phyloP scores from a whole-genome alignment of 345 rosid species.

The Zanthoxylum bungeanum region DNA sequence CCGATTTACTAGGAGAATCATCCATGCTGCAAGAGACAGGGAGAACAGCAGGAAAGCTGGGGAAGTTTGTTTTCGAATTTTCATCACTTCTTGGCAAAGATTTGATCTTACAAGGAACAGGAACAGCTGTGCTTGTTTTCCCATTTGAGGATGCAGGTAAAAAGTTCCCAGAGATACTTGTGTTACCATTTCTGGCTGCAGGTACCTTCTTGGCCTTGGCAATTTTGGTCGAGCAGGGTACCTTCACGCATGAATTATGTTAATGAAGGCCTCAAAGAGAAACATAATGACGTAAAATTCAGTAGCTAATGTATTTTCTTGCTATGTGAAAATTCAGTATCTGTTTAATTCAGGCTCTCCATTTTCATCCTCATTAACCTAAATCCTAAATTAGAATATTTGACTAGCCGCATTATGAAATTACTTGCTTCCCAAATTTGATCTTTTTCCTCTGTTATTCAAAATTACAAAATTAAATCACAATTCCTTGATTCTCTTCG shows the following conservation, averaged over 20 bases:
- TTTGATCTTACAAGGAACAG: slow-evolving; percentile 30
- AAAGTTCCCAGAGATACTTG: slow-evolving; percentile 25
- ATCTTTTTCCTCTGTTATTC: too few relatives aligned
- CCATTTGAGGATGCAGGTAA: slow-evolving; percentile 27
- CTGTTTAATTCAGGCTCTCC: not conserved
- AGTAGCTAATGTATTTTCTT: not conserved
- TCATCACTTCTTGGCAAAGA: slow-evolving; percentile 32
- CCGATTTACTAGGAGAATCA: slow-evolving; percentile 59
- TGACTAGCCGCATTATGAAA: not conserved
- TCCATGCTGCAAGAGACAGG: slow-evolving; percentile 33
- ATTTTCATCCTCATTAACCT: not conserved
- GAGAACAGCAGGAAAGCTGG: slow-evolving; percentile 14
- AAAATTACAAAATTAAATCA: not conserved
- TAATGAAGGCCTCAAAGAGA: not conserved
- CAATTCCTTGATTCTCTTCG: not conserved
- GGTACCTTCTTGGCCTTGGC: slow-evolving; percentile 50
- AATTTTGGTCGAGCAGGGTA: slow-evolving; percentile 47
- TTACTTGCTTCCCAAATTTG: not conserved
- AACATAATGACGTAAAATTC: not conserved
- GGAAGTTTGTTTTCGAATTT: not conserved
- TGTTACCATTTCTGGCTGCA: slow-evolving; percentile 15
- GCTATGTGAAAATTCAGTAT: not conserved
- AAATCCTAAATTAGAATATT: not conserved
- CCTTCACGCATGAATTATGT: slow-evolving; percentile 33
- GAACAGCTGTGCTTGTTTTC: slow-evolving; percentile 33